Base-by-base conservation (phyloP, 176 grass and related monocot species). In the Puya raimondii region DNA sequence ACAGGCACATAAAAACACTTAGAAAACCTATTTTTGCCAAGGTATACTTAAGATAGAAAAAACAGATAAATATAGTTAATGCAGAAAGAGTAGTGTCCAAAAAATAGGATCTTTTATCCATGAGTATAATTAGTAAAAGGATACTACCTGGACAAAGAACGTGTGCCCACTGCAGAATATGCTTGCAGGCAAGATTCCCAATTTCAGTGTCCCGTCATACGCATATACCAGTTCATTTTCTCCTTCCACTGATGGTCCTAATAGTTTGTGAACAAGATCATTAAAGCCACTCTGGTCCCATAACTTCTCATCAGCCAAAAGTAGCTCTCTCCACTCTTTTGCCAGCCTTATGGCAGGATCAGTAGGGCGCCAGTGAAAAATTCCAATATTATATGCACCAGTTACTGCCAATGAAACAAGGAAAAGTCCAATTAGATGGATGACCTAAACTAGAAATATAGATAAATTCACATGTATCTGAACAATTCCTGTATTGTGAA, bases 141-240 rank as follows among this genome's bases (percentile, higher is more conserved):
- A 16, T 70, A 51, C 26, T 89, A 96, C 92, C 92, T 96, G 92
- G 27, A 99, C 82, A 80, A 99, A 99, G 68, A 90, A 99, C 56
- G 89, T 99, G 77, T 99, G 94, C 11, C 94, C 94, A 27, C 87
- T 99, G 76, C 94, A 99, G 75, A 99, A 99, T 88, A 99, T 93
- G 84, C 89, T 99, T 70, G 94, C 86, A 10, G 94, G 94, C 74
- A 99, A 76, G 64, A 99, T 78, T 77, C 89, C 94, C 78, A 99
- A 74, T 74, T 99, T 99, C 73, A 99, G 72, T 64, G 84, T 87
- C 51, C 94, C 94, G 78, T 99, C 87, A 82, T 79, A 93, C 26
- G 86, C 83, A 84, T 99, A 99, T 17, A 93, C 84, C 81, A 99
- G 82, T 48, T 79, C 76, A 80, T 67, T 78, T 82, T 76, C 69